Evolutionary conservation across 2,329 filamentous ascomycete genomes (phyloP).

Genomic region (Fusarium stilboides): DNA sequence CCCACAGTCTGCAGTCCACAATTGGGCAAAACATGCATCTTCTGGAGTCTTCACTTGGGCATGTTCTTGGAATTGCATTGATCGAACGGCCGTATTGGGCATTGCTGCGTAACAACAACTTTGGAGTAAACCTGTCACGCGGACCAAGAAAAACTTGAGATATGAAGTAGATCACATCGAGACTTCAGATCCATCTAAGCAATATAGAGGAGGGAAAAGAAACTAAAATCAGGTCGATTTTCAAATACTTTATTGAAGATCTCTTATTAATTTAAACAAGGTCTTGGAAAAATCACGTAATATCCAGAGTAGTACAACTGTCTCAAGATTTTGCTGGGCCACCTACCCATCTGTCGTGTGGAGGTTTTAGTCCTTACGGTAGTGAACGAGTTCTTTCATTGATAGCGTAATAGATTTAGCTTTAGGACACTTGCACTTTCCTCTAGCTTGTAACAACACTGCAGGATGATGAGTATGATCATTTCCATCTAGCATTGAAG

Average conservation of each 20-base stretch:
- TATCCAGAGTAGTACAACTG: no score
- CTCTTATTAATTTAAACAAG: no score
- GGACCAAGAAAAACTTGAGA: no score
- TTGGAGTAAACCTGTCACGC: no score
- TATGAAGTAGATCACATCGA: no score
- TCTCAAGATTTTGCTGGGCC: no score
- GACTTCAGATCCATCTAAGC: no score
- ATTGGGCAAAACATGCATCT: constrained; percentile 14
- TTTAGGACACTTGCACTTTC: not conserved
- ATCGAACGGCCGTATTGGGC: not conserved
- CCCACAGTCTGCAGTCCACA: constrained; percentile 24
- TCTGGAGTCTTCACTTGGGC: constrained; percentile 8
- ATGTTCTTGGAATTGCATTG: not conserved
- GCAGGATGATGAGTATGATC: not conserved
- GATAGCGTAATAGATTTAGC: not conserved
- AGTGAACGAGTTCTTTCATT: not conserved
- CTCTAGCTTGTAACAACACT: not conserved
- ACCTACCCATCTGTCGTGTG: not conserved
- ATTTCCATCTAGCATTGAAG: not conserved
- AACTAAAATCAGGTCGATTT: no score
- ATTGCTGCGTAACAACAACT: not conserved
- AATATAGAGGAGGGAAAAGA: no score
- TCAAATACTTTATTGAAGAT: no score
- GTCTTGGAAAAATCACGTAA: no score
- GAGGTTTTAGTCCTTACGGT: not conserved